A percentile compares a stretch with the other conserved stretches of the same genome.
Evolutionary conservation across 1,139 yeast species (phyloP).

Genomic region (Geotrichum citri-aurantii): DNA sequence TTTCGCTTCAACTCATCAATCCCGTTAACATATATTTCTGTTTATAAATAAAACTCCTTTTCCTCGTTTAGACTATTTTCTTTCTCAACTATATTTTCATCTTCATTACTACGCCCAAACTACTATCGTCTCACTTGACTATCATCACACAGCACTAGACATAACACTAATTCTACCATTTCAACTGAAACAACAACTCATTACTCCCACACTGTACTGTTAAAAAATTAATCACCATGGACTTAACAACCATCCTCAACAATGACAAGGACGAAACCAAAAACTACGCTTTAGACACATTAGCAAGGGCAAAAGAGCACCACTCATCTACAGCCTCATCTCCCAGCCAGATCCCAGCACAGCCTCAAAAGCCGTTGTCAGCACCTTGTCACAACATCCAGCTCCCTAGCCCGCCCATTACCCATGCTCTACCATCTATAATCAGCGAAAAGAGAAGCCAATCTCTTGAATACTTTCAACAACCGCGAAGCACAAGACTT

Average conservation of each 20-base stretch:
- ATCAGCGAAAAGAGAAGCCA: not conserved
- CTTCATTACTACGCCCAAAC: not conserved
- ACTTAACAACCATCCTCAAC: slow-evolving; percentile 23
- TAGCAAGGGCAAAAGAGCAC: not conserved
- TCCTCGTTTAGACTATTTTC: not conserved
- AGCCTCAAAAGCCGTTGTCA: not conserved
- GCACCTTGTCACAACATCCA: slow-evolving; percentile 2
- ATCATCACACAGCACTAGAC: not conserved
- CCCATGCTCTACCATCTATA: slow-evolving; percentile 5
- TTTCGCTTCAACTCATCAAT: not conserved
- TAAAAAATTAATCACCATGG: slow-evolving; percentile 18
- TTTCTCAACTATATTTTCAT: not conserved
- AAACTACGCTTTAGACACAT: not conserved
- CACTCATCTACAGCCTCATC: slow-evolving; percentile 1
- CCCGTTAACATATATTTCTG: not conserved
- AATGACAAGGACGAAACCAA: slow-evolving; percentile 13
- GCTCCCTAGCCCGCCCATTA: slow-evolving; percentile 12
- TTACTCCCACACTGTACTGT: not conserved
- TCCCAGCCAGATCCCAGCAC: not conserved
- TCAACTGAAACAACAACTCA: not conserved
- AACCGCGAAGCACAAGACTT: slow-evolving; percentile 11
- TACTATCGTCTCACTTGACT: not conserved
- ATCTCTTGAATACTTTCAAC: slow-evolving; percentile 7
- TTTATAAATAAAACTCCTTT: not conserved
- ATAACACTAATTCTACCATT: not conserved